These are phyloP conservation scores for Aspergillus sp. DNA, from an alignment of 2,329 filamentous ascomycete genomes.

Conservation along the genomic window DNA sequence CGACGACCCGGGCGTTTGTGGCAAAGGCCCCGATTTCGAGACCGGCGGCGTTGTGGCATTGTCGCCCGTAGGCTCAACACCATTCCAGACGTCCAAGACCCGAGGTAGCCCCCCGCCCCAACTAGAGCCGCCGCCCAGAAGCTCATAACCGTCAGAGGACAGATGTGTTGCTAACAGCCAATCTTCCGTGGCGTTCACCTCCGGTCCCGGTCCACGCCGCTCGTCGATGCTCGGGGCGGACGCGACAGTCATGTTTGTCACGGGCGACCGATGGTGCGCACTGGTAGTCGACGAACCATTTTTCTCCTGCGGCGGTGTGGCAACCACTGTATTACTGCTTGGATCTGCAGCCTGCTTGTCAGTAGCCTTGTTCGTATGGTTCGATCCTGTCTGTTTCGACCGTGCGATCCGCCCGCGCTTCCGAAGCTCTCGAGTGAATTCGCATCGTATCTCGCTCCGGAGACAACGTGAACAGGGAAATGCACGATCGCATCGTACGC, in stretches of 20 bases:
- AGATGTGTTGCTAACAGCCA: constrained; percentile 26
- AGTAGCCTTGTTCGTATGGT: constrained; percentile 2
- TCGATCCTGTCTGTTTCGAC: constrained; percentile 59
- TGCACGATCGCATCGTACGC: constrained; percentile 89
- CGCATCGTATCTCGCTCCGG: constrained; percentile 60
- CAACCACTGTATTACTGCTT: constrained; percentile 4
- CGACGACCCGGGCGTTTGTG: constrained; percentile 35
- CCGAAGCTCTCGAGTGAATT: constrained; percentile 85
- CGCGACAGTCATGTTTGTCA: constrained; percentile 15
- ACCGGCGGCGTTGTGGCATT: constrained; percentile 42
- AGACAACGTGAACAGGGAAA: constrained; percentile 86
- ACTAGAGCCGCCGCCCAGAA: constrained; percentile 18
- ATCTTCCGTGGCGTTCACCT: constrained; percentile 24
- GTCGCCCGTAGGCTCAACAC: constrained; percentile 18
- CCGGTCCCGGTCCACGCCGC: constrained; percentile 13
- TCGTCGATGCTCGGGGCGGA: constrained; percentile 25
- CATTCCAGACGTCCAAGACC: constrained; percentile 26
- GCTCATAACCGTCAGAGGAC: constrained; percentile 25
- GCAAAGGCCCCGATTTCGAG: constrained; percentile 50
- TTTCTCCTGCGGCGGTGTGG: constrained; percentile 9
- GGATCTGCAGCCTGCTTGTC: background rate
- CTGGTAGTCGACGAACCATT: constrained; percentile 18
- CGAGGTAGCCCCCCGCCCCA: constrained; percentile 21
- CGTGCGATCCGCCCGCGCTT: constrained; percentile 74
- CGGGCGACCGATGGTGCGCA: constrained; percentile 20